Conservation (phyloP, 805 yeast species). For the Saccharomycopsis selenospora region DNA sequence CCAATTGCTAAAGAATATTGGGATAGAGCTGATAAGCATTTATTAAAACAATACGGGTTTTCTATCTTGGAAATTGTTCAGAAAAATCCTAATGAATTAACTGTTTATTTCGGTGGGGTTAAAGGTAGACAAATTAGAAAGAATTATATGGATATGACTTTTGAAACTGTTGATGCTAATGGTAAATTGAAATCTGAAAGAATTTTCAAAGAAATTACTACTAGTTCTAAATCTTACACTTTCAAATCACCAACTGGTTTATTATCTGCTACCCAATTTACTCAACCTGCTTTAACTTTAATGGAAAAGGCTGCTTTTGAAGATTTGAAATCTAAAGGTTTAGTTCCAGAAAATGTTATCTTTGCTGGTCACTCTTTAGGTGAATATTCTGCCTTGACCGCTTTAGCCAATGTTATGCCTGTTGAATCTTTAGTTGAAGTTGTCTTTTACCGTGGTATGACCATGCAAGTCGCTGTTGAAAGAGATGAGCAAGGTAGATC, state of each 20-base stretch:
- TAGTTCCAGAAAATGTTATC: slow-evolving; percentile 86
- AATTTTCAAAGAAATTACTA: slow-evolving; percentile 88
- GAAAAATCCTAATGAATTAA: slow-evolving; percentile 91
- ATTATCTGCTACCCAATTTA: slow-evolving; percentile 95
- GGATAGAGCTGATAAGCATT: slow-evolving; percentile 96
- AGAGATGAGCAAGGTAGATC: slow-evolving; percentile 94
- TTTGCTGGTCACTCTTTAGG: slow-evolving; percentile 99
- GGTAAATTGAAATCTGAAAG: slow-evolving; percentile 84
- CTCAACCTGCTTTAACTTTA: slow-evolving; percentile 97
- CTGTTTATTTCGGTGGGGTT: slow-evolving; percentile 96
- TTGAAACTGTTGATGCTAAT: slow-evolving; percentile 83
- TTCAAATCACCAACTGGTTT: slow-evolving; percentile 92
- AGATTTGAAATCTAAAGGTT: slow-evolving; percentile 92
- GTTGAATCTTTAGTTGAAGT: slow-evolving; percentile 95
- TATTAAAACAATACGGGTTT: slow-evolving; percentile 91
- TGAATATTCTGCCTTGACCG: slow-evolving; percentile 96
- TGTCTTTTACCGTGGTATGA: slow-evolving; percentile 99
- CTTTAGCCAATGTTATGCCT: slow-evolving; percentile 98
- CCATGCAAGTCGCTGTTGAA: slow-evolving; percentile 99
- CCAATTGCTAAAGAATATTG: slow-evolving; percentile 92
- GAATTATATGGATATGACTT: slow-evolving; percentile 94
- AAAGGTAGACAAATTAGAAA: slow-evolving; percentile 92
- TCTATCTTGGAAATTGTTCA: slow-evolving; percentile 92
- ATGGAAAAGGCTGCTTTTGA: slow-evolving; percentile 99
- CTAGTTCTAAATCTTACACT: slow-evolving; percentile 74